Percentiles rank a stretch among this genome's conserved stretches.
These are phyloP conservation scores for Candida taoyuanica DNA, from an alignment of 805 yeast species.

Conservation along the genomic window DNA sequence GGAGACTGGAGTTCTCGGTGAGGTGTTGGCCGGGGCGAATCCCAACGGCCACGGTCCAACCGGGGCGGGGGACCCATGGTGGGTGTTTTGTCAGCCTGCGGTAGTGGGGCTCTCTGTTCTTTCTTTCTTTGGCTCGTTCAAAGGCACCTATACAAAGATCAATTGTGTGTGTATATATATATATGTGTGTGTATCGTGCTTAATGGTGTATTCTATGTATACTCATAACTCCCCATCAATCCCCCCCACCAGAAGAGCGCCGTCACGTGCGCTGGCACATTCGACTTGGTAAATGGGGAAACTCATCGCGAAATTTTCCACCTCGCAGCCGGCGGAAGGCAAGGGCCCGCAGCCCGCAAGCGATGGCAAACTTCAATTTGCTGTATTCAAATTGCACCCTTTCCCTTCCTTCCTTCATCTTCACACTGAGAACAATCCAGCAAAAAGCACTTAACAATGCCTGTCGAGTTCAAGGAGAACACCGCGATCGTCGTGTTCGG, in stretches of 20 bases:
- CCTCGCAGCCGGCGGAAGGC: background rate
- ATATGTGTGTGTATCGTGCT: too few species aligned
- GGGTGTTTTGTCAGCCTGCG: too few species aligned
- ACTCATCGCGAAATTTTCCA: background rate
- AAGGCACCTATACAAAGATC: too few species aligned
- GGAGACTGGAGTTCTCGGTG: background rate
- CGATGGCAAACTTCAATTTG: background rate
- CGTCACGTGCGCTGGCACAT: constrained; percentile 1
- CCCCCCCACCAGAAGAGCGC: too few species aligned
- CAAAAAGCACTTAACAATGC: constrained; percentile 1
- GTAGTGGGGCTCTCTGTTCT: too few species aligned
- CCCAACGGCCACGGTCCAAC: too few species aligned
- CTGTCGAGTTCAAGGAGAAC: constrained; percentile 50
- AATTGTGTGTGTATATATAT: too few species aligned
- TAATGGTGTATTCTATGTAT: too few species aligned
- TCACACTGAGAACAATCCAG: background rate
- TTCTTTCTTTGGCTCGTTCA: too few species aligned
- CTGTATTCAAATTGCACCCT: background rate
- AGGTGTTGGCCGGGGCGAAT: background rate
- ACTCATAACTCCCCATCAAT: too few species aligned
- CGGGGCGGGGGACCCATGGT: too few species aligned
- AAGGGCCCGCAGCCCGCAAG: background rate
- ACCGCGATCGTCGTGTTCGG: constrained; percentile 82
- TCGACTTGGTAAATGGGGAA: too few species aligned
- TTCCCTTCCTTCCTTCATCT: background rate